Base-by-base conservation (phyloP, 2,329 filamentous ascomycete genomes). In the Fusarium sp. region DNA sequence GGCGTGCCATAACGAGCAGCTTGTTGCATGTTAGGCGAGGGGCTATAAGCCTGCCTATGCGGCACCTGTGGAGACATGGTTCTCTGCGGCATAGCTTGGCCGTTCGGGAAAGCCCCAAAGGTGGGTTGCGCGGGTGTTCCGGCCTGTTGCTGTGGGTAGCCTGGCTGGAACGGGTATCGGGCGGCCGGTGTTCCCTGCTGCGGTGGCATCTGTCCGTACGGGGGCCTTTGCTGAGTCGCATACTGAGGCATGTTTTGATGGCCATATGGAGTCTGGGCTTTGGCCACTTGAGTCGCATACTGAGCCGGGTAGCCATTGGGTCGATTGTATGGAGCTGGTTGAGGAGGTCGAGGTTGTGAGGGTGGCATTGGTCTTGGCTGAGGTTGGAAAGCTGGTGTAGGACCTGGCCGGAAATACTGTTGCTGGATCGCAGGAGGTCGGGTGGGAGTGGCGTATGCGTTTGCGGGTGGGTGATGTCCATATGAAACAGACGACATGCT, bases 201-300 rank as follows among this genome's bases (percentile, higher is more conserved):
- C 27, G 79, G 75, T 69, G 82, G 82, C 72, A 83, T 85, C 74
- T 83, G 83, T 4, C 77, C 77, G 47, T 84, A 85, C 64, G 85
- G 85, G 29, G 84, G 83, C 62, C 87, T 84, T 69, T 82, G 84
- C 71, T 87, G 88, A 47, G 81, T 84, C 35, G 83, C 83, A 69
- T 85, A 89, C 54, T 87, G 84, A 11, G 83, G 82, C 80, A 88
- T 85, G 69, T 82, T 85, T 69, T 87, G 84, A 66, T 89, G 88
- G 13, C 86, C 85, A 66, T 88, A 90, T 0, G 86, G 85, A 9
- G 85, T 85, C 66, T 88, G 86, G 13, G 85, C 82, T 77, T 90
- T 90, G 58, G 84, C 85, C 61, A 89, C 81, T 73, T 87, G 87
- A 9, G 86, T 85, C 6, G 85, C 83, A 71, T 86, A 89, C 57